Evolutionary conservation across 192 early-diverging fungal species (phyloP), one percentile per base, ranked within the genome.

Genomic region (Dissophora ornata): DNA sequence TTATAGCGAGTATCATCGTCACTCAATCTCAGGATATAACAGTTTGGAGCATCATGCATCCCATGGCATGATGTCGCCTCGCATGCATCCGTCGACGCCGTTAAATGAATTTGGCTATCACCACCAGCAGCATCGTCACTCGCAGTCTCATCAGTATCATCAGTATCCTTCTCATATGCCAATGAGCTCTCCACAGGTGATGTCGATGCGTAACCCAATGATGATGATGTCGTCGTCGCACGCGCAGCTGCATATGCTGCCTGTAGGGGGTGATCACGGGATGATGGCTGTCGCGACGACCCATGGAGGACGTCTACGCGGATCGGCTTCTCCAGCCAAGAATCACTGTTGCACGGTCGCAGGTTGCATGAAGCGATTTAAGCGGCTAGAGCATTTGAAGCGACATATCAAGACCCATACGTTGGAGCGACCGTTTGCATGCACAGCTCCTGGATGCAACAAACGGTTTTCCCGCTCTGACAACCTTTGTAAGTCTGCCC

Each of bases 401-500:
- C 89, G 92, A n/a, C 93, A 95, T 66, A 86, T 89, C 79, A 85
- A 91, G 57, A 89, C 88, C 0, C 92, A 93, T 73, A 90, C 92
- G 24, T 86, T 91, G 24, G 90, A 91, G 58, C 69, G 88, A 52
- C 90, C 91, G 41, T 88, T 90, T 78, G 71, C 79, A 29, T 93
- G 91, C 79, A 75, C 80, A 34, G 82, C 75, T 53, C 84, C 87
- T 26, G 89, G 88, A 42, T 95, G 93, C 67, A 90, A 89, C 62
- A 93, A 93, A 80, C 83, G 82, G 25, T 95, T 95, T 68, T 90
- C 88, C 50, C 87, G 91, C 34, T 90, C 90, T 25, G 90, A 91
- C 53, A 92, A 91, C 55, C 88, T 93, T 62, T 77, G 73, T 77
- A 77, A 57, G 73, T 62, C 18, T 45, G 10, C 0, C 1, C 11